phyloP scores from a whole-genome alignment of 179 eudicot genomes.

The Amaranthus tricolor region DNA sequence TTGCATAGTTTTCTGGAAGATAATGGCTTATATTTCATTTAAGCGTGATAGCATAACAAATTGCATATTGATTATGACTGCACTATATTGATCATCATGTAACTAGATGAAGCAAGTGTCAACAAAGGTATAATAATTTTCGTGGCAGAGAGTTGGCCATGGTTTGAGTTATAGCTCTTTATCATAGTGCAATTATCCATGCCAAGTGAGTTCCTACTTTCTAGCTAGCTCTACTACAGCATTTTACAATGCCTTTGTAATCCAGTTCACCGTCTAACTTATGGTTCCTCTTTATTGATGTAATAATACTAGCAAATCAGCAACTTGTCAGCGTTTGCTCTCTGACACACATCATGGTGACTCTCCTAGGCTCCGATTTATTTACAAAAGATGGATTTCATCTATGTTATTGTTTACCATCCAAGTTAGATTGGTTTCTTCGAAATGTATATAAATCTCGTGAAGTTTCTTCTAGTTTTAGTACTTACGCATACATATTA shows the following conservation, averaged over 20 bases:
- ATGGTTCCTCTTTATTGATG: constrained; percentile 1
- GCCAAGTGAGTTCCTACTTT: constrained; percentile 81
- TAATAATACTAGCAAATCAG: constrained; percentile 36
- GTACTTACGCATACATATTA: not conserved
- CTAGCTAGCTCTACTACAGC: too few species aligned
- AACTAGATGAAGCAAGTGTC: constrained; percentile 57
- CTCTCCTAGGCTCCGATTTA: constrained; percentile 59
- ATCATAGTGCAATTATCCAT: constrained; percentile 64
- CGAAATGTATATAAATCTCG: too few species aligned
- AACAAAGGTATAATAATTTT: constrained; percentile 53
- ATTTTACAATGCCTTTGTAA: constrained; percentile 1
- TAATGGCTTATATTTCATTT: too few species aligned
- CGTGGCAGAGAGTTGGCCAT: constrained; percentile 89
- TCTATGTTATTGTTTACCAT: constrained; percentile 60
- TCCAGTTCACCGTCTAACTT: not conserved
- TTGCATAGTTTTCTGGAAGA: too few species aligned
- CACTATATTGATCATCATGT: too few species aligned
- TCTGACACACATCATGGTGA: constrained; percentile 86
- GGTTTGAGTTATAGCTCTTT: constrained; percentile 70
- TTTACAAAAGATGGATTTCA: constrained; percentile 84
- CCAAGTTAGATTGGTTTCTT: constrained; percentile 60
- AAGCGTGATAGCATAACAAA: too few species aligned
- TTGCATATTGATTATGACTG: not conserved
- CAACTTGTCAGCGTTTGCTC: constrained; percentile 63
- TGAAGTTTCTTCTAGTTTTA: not conserved